A percentile compares a stretch with the other conserved stretches of the same genome.
These are phyloP conservation scores for Capsella bursapastoris DNA, from an alignment of 345 rosid genomes.

Conservation along the genomic window DNA sequence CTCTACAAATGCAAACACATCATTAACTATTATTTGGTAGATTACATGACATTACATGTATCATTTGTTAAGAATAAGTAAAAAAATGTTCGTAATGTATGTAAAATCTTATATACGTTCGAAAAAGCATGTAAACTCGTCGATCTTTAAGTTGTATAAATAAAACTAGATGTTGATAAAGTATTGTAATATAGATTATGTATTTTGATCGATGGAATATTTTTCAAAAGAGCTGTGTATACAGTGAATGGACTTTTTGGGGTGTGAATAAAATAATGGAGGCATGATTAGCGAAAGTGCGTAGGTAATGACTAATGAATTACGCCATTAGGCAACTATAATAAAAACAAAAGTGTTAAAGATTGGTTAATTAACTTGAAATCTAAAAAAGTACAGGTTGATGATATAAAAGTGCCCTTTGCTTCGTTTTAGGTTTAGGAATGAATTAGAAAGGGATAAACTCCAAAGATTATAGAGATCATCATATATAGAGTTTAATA, in stretches of 20 bases:
- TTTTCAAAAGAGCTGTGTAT: constrained; percentile 31
- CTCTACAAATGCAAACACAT: background rate
- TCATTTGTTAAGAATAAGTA: background rate
- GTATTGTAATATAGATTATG: constrained; percentile 31
- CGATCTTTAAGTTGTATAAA: background rate
- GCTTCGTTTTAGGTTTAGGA: constrained; percentile 10
- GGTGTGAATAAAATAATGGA: constrained; percentile 25
- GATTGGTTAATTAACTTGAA: constrained; percentile 8
- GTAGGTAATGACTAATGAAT: constrained; percentile 37
- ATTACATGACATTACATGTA: background rate
- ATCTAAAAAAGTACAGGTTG: background rate
- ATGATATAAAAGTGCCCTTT: constrained; percentile 8
- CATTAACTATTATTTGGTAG: background rate
- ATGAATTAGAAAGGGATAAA: constrained; percentile 19
- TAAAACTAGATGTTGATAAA: background rate
- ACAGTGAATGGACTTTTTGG: constrained; percentile 41
- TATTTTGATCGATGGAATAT: constrained; percentile 27
- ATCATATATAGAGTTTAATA: background rate
- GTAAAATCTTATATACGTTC: constrained; percentile 1
- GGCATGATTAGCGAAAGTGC: constrained; percentile 43
- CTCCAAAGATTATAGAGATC: constrained; percentile 18
- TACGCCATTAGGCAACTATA: constrained; percentile 33
- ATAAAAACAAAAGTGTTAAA: background rate
- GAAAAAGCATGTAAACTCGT: constrained; percentile 9
- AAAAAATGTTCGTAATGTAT: background rate